A percentile compares a stretch with the other conserved stretches of the same genome.
These are phyloP conservation scores for Sergeia podlipaevii DNA, from an alignment of 208 protist species.

Conservation along the genomic window DNA sequence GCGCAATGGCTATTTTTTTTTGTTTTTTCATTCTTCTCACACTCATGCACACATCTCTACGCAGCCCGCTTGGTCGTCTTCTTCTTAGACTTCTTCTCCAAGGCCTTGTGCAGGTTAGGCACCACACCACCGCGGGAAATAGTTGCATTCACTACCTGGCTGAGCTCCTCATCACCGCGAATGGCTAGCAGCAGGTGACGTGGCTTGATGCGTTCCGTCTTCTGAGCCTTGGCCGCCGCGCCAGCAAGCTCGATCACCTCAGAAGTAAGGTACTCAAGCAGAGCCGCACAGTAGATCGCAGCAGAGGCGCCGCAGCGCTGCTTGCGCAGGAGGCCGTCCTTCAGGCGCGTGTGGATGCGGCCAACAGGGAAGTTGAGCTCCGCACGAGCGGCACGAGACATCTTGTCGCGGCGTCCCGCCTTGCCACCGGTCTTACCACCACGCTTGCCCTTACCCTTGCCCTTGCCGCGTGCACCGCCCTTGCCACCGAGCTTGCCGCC, in stretches of 20 bases:
- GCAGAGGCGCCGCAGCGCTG: slow-evolving; percentile 96
- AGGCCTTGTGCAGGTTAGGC: slow-evolving; percentile 85
- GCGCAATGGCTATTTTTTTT: background rate
- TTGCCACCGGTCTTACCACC: slow-evolving; percentile 90
- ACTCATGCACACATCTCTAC: too few relatives aligned
- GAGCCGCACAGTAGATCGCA: slow-evolving; percentile 98
- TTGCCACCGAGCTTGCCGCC: slow-evolving; percentile 86
- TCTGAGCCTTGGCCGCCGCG: slow-evolving; percentile 97
- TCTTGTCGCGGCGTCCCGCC: slow-evolving; percentile 75
- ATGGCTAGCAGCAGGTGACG: slow-evolving; percentile 98
- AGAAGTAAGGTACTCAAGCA: slow-evolving; percentile 98
- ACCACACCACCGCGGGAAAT: slow-evolving; percentile 89
- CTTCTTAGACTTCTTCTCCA: slow-evolving; percentile 91
- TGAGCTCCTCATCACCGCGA: slow-evolving; percentile 98
- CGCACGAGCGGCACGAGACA: slow-evolving; percentile 86
- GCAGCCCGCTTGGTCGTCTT: slow-evolving; percentile 79
- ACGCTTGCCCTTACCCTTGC: slow-evolving; percentile 82
- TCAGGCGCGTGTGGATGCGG: slow-evolving; percentile 98
- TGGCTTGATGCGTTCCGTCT: slow-evolving; percentile 98
- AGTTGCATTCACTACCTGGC: slow-evolving; percentile 96
- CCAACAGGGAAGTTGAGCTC: slow-evolving; percentile 97
- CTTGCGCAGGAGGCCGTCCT: slow-evolving; percentile 92
- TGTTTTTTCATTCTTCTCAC: background rate
- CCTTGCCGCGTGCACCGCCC: slow-evolving; percentile 75
- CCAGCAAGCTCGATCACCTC: slow-evolving; percentile 99